These are phyloP conservation scores for Globisporangium radiosum DNA, from an alignment of 352 stramenopile species.

Conservation along the genomic window DNA sequence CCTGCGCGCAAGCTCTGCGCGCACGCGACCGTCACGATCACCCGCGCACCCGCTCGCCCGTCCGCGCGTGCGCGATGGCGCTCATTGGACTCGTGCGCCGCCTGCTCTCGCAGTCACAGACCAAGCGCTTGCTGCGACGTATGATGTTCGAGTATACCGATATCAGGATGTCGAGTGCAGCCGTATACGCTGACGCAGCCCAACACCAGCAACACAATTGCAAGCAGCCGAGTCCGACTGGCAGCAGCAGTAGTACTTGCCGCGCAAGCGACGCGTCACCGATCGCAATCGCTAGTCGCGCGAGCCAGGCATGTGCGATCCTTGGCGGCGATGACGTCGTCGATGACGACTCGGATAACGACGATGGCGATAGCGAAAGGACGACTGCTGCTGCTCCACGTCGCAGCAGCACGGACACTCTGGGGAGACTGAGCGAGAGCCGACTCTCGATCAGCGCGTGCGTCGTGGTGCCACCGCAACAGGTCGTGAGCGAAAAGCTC, in stretches of 20 bases:
- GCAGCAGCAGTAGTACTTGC: background rate
- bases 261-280: constrained; percentile 1
- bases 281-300: background rate
- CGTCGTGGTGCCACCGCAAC: constrained; percentile 7
- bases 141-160: constrained; percentile 14
- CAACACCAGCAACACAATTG: background rate
- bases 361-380: background rate
- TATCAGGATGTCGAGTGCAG: constrained; percentile 10
- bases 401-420: background rate
- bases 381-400: background rate
- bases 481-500: constrained; percentile 4
- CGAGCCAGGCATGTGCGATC: background rate
- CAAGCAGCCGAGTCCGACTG: constrained; percentile 3
- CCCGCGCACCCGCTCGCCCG: background rate
- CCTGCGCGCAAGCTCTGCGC: constrained; percentile 4
- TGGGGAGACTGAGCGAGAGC: background rate
- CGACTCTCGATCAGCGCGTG: constrained; percentile 12
- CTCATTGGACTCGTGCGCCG: constrained; percentile 13
- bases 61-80: constrained; percentile 6
- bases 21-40: background rate
- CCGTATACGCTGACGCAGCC: background rate
- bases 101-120: constrained; percentile 12
- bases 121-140: constrained; percentile 11
- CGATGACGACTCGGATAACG: background rate
- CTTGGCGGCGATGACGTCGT: background rate